phyloP scores from a whole-genome alignment of 306 rosid genomes.

The Geum urbanum region DNA sequence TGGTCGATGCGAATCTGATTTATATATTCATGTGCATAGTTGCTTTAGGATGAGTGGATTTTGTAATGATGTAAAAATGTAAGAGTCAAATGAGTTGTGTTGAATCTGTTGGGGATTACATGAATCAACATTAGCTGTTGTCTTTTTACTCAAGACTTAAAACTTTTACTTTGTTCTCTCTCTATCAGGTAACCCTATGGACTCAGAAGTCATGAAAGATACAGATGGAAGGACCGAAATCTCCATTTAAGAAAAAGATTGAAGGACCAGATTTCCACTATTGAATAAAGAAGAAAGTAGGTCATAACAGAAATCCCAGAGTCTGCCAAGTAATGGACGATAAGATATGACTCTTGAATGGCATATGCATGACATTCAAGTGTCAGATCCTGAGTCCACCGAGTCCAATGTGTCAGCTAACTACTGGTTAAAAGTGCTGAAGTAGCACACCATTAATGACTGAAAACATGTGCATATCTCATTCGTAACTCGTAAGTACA shows the following conservation, averaged over 20 bases:
- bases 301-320: neutral
- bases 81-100: neutral
- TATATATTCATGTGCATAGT: neutral
- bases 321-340: neutral
- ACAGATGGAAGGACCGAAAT: neutral
- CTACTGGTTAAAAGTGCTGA: neutral
- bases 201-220: neutral
- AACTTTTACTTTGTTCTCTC: too few species aligned
- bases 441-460: neutral
- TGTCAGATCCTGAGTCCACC: conserved; percentile 9
- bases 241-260: neutral
- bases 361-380: neutral
- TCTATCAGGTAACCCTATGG: neutral
- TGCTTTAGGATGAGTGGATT: neutral
- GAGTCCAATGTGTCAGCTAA: conserved; percentile 11
- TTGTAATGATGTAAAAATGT: neutral
- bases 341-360: conserved; percentile 2
- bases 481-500: conserved; percentile 14
- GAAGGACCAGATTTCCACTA: conserved; percentile 46
- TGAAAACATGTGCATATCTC: conserved; percentile 2
- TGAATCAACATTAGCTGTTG: too few species aligned
- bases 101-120: too few species aligned
- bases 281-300: conserved; percentile 1
- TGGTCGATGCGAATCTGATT: neutral
- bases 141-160: too few species aligned